Evolutionary conservation across 768 basidiomycete species (phyloP).

Genomic region (Phanerochaete sordida): DNA sequence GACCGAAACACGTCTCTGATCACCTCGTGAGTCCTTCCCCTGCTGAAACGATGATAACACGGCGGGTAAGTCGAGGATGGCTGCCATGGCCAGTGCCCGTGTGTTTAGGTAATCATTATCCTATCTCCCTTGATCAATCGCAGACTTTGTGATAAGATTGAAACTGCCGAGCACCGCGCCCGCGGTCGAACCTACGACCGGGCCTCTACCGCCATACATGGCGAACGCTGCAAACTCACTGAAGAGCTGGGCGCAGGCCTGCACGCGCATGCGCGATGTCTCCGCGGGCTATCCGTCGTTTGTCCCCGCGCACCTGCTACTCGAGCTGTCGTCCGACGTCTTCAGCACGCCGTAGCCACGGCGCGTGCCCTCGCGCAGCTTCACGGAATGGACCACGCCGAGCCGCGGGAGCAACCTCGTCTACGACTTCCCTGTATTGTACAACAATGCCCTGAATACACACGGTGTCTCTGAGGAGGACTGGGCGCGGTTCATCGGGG

Average conservation of each 20-base stretch:
- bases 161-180: too few relatives aligned
- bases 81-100: too few relatives aligned
- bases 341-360: constrained; percentile 11
- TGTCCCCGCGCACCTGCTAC: not conserved
- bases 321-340: constrained; percentile 9
- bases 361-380: constrained; percentile 6
- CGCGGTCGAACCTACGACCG: not conserved
- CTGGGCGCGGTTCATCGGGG: constrained; percentile 10
- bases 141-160: too few relatives aligned
- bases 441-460: not conserved
- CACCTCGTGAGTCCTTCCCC: too few relatives aligned
- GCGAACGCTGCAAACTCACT: constrained; percentile 2
- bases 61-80: too few relatives aligned
- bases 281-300: not conserved
- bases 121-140: too few relatives aligned
- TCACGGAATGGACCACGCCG: constrained; percentile 9
- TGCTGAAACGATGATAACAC: too few relatives aligned
- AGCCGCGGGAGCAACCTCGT: not conserved
- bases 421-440: constrained; percentile 5
- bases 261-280: constrained; percentile 2
- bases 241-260: constrained; percentile 1
- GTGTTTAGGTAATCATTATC: too few relatives aligned
- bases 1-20: too few relatives aligned
- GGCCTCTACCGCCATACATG: constrained; percentile 12
- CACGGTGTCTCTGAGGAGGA: constrained; percentile 6